Evolutionary conservation across 768 basidiomycete species (phyloP).

Genomic region (Termitomyces sp.): DNA sequence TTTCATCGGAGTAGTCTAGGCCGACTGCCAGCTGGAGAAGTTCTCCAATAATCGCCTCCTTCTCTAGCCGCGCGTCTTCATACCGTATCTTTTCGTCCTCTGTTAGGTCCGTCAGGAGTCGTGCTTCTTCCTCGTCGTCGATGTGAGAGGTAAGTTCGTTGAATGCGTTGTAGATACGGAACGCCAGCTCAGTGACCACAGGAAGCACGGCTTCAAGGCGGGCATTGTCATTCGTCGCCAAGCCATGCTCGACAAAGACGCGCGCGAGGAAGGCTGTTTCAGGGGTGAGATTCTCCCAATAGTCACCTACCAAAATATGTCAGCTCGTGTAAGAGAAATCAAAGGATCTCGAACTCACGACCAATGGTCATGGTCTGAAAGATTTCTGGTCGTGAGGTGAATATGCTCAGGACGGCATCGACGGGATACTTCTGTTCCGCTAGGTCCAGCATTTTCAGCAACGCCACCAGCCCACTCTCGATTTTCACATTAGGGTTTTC

Average conservation of each 20-base stretch:
- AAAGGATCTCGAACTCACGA: slow-evolving; percentile 40
- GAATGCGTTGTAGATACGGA: slow-evolving; percentile 67
- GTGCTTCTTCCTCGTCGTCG: slow-evolving; percentile 23
- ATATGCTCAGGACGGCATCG: slow-evolving; percentile 72
- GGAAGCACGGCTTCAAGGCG: slow-evolving; percentile 74
- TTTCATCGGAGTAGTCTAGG: slow-evolving; percentile 90
- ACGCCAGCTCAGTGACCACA: slow-evolving; percentile 81
- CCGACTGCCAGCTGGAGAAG: slow-evolving; percentile 76
- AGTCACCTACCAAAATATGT: slow-evolving; percentile 48
- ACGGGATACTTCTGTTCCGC: slow-evolving; percentile 55
- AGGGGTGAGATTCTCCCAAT: slow-evolving; percentile 68
- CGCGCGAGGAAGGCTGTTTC: slow-evolving; percentile 81
- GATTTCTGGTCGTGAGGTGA: slow-evolving; percentile 62
- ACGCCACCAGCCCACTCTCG: slow-evolving; percentile 21
- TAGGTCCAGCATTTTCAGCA: slow-evolving; percentile 53
- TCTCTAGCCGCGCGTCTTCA: slow-evolving; percentile 49
- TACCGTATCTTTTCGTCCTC: slow-evolving; percentile 36
- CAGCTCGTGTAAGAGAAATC: neutral
- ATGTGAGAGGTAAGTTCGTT: slow-evolving; percentile 42
- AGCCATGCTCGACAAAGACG: slow-evolving; percentile 80
- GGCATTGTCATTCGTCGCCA: slow-evolving; percentile 52
- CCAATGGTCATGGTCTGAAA: slow-evolving; percentile 69
- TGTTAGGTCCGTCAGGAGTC: slow-evolving; percentile 21
- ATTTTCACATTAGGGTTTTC: slow-evolving; percentile 23
- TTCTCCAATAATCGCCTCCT: slow-evolving; percentile 75